A percentile compares a stretch with the other conserved stretches of the same genome.
phyloP scores from a whole-genome alignment of 1,284 basidiomycete genomes.

The Inonotus hispidus region DNA sequence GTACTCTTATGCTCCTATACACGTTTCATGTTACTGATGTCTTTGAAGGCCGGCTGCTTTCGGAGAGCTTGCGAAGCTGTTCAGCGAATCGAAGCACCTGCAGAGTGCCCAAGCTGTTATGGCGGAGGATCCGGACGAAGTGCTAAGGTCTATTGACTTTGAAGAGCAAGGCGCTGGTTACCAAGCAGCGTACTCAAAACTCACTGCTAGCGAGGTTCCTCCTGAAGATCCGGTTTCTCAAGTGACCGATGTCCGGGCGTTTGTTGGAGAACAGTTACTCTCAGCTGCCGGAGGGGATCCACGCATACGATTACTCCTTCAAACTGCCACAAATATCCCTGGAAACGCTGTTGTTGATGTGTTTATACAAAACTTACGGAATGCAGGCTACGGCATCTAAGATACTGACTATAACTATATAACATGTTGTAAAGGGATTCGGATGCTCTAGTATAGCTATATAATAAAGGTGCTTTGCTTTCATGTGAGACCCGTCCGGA shows the following conservation, averaged over 20 bases:
- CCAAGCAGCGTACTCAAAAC: conserved; percentile 87
- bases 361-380: conserved; percentile 34
- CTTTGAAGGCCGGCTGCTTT: conserved; percentile 60
- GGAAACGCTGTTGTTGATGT: neutral
- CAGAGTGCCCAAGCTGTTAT: conserved; percentile 37
- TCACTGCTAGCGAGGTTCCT: conserved; percentile 71
- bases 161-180: conserved; percentile 89
- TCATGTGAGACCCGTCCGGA: too few relatives aligned
- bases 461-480: too few relatives aligned
- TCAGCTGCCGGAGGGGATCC: conserved; percentile 21
- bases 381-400: neutral
- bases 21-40: neutral
- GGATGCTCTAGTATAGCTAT: too few relatives aligned
- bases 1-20: conserved; percentile 37
- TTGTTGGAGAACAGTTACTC: conserved; percentile 43
- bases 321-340: neutral
- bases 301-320: conserved; percentile 7
- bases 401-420: too few relatives aligned
- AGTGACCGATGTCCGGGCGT: conserved; percentile 50
- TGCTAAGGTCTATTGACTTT: conserved; percentile 75
- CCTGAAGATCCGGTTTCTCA: conserved; percentile 56
- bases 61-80: conserved; percentile 71
- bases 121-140: conserved; percentile 53
- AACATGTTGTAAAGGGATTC: too few relatives aligned
- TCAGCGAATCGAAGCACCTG: conserved; percentile 70